These are phyloP conservation scores for Oryza glaberrima DNA, from an alignment of 176 grass and related monocot genomes.

Conservation along the genomic window DNA sequence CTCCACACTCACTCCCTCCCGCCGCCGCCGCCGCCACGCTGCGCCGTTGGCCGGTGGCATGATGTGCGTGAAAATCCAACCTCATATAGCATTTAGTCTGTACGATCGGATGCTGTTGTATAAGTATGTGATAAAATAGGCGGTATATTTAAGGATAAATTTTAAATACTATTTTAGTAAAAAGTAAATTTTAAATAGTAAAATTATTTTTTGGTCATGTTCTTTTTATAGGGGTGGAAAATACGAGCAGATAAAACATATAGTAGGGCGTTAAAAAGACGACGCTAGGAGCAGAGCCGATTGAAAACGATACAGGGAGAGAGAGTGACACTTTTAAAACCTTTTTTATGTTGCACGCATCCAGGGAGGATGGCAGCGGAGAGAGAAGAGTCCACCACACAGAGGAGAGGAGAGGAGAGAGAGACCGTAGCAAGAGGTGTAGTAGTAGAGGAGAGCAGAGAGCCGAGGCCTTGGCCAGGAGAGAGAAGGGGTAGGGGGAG, in stretches of 20 bases:
- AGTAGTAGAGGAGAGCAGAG: not conserved
- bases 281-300: not conserved
- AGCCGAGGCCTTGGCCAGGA: not conserved
- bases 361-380: slow-evolving; percentile 53
- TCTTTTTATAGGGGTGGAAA: no score
- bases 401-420: not conserved
- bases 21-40: no score
- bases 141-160: no score
- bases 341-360: slow-evolving; percentile 99
- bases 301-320: slow-evolving; percentile 36
- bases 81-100: no score
- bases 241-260: slow-evolving; percentile 24
- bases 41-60: no score
- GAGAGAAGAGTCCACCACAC: slow-evolving; percentile 4
- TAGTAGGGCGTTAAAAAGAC: not conserved
- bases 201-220: no score
- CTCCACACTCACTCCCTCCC: no score
- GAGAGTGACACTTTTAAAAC: slow-evolving; percentile 46
- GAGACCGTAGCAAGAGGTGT: not conserved
- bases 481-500: not conserved
- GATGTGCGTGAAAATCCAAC: no score
- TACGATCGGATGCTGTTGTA: no score
- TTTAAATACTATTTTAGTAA: no score
- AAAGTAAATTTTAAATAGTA: no score
- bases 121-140: no score